Evolutionary conservation across 768 basidiomycete genomes (phyloP), one percentile per base, ranked within the genome.

Genomic region (Lactarius evosmus): DNA sequence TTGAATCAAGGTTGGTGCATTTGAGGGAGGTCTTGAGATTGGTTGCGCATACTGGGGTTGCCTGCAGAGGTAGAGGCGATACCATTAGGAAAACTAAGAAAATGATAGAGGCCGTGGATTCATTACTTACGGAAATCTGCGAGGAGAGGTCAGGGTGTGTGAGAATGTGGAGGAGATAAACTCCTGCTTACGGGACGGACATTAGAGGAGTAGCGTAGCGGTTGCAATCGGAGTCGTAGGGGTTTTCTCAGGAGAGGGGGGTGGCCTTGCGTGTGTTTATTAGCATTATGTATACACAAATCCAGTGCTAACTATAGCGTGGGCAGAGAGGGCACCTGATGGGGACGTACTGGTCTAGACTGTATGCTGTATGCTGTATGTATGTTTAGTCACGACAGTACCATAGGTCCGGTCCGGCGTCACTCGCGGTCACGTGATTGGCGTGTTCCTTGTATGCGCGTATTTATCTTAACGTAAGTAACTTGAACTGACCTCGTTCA

Each of bases 391-490:
- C n/a, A n/a, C n/a, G n/a, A n/a, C n/a, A n/a, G n/a, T n/a, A n/a
- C n/a, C n/a, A n/a, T n/a, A n/a, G n/a, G n/a, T n/a, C n/a, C n/a
- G n/a, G n/a, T n/a, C n/a, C n/a, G n/a, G n/a, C n/a, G n/a, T n/a
- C 12, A 27, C 30, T 52, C 62, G 33, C 64, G 64, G 11, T 60
- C 64, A 65, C 40, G 64, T 65, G 64, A 52, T 30, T 11, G 11
- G 22, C 59, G 64, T 57, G 64, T 65, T 25, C 12, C 12, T 25
- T 65, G 64, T 65, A 65, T 65, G 60, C 49, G 46, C 55, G 59
- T 65, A 65, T 65, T 65, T 60, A 58, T 16, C 17, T 38, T 38
- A 16, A 14, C 36, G 36, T 38, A 38, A 22, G 36, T 38, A 38
- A 22, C 7, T 58, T 19, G 56, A 56, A 61, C 60, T 41, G 30